Evolutionary conservation across 202 grass and related monocot species (phyloP), one percentile per base, ranked within the genome.

Genomic region (Dendrocalamus latiflorus): DNA sequence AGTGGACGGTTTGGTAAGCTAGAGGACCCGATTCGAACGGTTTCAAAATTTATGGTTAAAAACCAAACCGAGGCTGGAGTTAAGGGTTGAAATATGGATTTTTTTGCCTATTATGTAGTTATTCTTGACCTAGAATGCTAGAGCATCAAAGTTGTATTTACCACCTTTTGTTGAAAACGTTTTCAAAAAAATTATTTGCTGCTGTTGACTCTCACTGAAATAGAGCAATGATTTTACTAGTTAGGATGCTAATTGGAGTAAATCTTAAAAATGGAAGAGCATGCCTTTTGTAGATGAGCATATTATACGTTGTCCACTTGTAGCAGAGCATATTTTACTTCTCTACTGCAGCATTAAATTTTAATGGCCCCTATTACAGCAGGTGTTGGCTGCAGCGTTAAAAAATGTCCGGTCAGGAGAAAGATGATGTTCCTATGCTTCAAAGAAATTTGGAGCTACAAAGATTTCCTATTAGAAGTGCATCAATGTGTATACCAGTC

Each of bases 401-500:
- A 60, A 41, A 74, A 81, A 93, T 93, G 91, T 51, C 85, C 65
- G 21, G 81, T 68, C 70, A 76, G 65, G 76, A 92, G 13, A 86
- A 79, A 64, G 65, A 90, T 62, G 68, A 41, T 65, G 71, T 74
- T 17, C 91, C 84, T 5, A 85, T 93, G 85, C 24, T 86, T 14
- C 71, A 49, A 21, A 86, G 63, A 59, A 82, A 85, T 61, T 51
- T 87, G 30, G 86, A 94, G 48, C 28, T 89, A 37, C 84, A 57
- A 71, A 75, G 58, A 74, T 82, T 85, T 55, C 81, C 83, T n/a
- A 51, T 68, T 22, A 86, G 88, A 84, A 94, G 88, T 74, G 69
- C 76, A 49, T 88, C 88, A 18, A 75, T 94, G 86, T 84, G 86
- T 69, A 75, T 94, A 79, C 91, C 79, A 67, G 21, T 84, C 15